phyloP scores from a whole-genome alignment of 768 basidiomycete species.

The Leccinum subtestaceum region DNA sequence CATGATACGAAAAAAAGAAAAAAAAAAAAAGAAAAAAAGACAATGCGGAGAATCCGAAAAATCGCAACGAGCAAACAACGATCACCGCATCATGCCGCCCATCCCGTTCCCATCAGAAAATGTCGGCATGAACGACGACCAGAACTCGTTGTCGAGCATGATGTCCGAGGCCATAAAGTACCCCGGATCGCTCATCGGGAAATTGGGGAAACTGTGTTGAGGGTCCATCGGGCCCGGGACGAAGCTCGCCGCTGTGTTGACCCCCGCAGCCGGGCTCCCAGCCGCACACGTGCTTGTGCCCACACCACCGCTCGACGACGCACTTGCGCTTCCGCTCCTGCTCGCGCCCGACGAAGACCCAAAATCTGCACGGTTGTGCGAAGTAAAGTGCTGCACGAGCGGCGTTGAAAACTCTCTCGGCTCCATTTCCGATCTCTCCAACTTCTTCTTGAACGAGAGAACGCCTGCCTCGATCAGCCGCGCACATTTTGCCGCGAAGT shows the following conservation, averaged over 20 bases:
- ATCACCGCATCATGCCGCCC: slow-evolving; percentile 9
- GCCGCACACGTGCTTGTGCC: slow-evolving; percentile 11
- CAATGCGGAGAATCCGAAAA: background rate
- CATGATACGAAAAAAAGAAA: background rate
- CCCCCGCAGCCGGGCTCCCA: slow-evolving; percentile 4
- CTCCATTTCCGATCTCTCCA: slow-evolving; percentile 24
- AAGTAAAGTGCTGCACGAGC: slow-evolving; percentile 22
- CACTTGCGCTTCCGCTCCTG: slow-evolving; percentile 11
- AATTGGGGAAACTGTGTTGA: slow-evolving; percentile 21
- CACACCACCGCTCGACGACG: slow-evolving; percentile 17
- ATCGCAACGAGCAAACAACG: background rate
- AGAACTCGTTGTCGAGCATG: slow-evolving; percentile 43
- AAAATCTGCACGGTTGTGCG: slow-evolving; percentile 15
- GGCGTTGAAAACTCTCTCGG: slow-evolving; percentile 18
- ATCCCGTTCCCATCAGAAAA: slow-evolving; percentile 24
- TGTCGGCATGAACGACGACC: slow-evolving; percentile 41
- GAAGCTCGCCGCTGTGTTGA: background rate
- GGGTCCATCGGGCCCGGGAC: slow-evolving; percentile 11
- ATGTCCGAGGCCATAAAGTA: slow-evolving; percentile 38
- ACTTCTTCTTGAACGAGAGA: slow-evolving; percentile 29
- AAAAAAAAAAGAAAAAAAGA: too few relatives aligned
- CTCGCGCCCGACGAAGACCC: slow-evolving; percentile 16
- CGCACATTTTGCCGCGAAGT: slow-evolving; percentile 41
- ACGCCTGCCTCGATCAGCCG: slow-evolving; percentile 37
- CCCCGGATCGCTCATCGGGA: slow-evolving; percentile 26